Evolutionary conservation across 2,329 filamentous ascomycete genomes (phyloP), one percentile per base, ranked within the genome.

Genomic region (Sporothrix brunneoviolacea): DNA sequence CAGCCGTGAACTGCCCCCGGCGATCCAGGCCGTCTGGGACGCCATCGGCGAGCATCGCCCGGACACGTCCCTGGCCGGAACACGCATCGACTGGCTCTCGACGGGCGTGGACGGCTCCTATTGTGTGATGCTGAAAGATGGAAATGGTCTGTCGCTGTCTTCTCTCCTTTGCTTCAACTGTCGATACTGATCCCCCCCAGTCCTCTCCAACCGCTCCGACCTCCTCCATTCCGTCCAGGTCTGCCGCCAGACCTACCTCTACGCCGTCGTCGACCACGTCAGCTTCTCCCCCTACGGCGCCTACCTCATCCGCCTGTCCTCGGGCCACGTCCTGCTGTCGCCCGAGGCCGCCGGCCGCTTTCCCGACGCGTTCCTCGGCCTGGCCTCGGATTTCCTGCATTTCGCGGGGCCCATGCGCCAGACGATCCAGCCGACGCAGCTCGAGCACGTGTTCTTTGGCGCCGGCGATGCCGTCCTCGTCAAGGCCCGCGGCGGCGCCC

Each of bases 221-320:
- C 21, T 56, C 24, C 18, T 65, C 60, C 22, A 59, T 65, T 24
- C 67, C 70, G 53, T 65, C 64, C 28, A 65, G 59, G 37, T 60
- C 55, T 28, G 64, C 64, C 19, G 60, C 66, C 50, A 61, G 58
- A 15, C 64, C n/a, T n/a, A 19, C 10, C 36, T 30, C 2, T 40
- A 35, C 15, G 43, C 37, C 22, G 15, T 4, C 3, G 42, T 51
- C 21, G 49, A 51, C 24, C 42, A 51, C 18, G 49, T 51, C 21
- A 51, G 49, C 37, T 51, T 51, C 30, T 51, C 49, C 13, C 50
- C 43, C 2, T 37, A 51, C 19, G 50, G 37, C 12, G 50, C 50
- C 7, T 48, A 30, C 30, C 37, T 51, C 9, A 28, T 51, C 2
- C 38, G 42, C 21, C 40, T 36, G n/a, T 19, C 22, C 13, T 37